Evolutionary conservation across 495 filamentous ascomycete genomes (phyloP), one percentile per base, ranked within the genome.

Genomic region (Hyaloscypha finlandica): DNA sequence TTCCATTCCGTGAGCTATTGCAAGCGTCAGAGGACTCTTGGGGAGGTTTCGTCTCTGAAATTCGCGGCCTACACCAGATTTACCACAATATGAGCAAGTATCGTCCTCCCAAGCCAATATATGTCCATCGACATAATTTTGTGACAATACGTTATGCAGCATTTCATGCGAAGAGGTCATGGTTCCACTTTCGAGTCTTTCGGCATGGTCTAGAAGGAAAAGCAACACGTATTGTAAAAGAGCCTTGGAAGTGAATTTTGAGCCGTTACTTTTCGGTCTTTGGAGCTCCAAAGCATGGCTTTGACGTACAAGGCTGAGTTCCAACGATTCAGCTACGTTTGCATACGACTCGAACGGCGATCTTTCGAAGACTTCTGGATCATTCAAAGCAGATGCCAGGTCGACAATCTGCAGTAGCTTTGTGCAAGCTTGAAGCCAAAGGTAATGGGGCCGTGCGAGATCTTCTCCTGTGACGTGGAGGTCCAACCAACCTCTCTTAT

Each of bases 401-500:
- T 48, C 42, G 42, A 48, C 42, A 48, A 8, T 48, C 42, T 48
- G 42, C 8, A 48, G 42, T 48, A 48, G 42, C 42, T 48, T 48
- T 48, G 8, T 48, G 42, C 42, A 48, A 48, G 42, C 42, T 48
- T 48, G 42, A 48, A 48, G 42, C 42, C 42, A 48, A 48, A 48
- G 42, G 42, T 48, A 48, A 48, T 48, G 42, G 8, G 42, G 42
- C 42, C 19, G 42, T 8, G 42, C 42, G 42, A 48, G 42, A 48
- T 48, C 42, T 48, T 48, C 42, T 48, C 42, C 42, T 48, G 42
- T 48, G 42, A 48, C 42, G 42, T 48, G 42, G 42, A 48, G 42
- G 42, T 48, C 42, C 42, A 48, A 48, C 42, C 42, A 48, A 48
- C 42, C 42, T 48, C 42, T 48, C 42, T 48, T 48, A 48, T 48